phyloP scores from a whole-genome alignment of 2,329 filamentous ascomycete species.

The Ilyonectria mors-panacis region DNA sequence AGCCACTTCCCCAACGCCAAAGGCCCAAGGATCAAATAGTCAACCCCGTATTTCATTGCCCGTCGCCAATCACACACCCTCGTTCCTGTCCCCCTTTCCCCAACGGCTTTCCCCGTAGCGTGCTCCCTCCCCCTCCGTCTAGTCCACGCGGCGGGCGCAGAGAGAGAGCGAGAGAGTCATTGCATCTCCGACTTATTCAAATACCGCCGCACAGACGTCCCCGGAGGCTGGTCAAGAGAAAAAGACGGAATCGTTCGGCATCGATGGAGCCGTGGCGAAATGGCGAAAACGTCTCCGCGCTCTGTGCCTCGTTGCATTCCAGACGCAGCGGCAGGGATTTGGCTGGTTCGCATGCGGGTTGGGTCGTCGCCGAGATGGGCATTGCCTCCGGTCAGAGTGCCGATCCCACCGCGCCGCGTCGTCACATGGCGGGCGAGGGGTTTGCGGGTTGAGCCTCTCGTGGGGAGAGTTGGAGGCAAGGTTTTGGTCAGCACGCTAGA shows the following conservation, averaged over 20 bases:
- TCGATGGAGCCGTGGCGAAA: neutral
- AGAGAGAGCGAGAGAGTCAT: no score
- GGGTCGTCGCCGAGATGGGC: no score
- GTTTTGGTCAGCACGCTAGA: neutral
- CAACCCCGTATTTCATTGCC: neutral
- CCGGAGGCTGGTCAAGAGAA: no score
- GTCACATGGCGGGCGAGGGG: neutral
- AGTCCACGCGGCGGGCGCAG: no score
- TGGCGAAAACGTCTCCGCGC: neutral
- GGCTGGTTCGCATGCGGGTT: no score
- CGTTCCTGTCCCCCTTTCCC: neutral
- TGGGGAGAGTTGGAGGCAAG: neutral
- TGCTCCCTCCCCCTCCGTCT: neutral
- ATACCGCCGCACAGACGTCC: neutral
- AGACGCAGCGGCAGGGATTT: no score
- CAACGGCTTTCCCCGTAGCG: neutral
- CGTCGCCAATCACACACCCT: slow-evolving; percentile 9
- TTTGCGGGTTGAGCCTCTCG: neutral
- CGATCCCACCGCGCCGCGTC: neutral
- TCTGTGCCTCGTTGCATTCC: no score
- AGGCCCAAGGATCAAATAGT: neutral
- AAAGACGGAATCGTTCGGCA: neutral
- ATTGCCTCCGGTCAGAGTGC: neutral
- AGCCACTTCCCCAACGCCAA: neutral
- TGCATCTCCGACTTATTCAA: no score